Evolutionary conservation across 495 filamentous ascomycete genomes (phyloP).

Genomic region (Rhypophila decipiens): DNA sequence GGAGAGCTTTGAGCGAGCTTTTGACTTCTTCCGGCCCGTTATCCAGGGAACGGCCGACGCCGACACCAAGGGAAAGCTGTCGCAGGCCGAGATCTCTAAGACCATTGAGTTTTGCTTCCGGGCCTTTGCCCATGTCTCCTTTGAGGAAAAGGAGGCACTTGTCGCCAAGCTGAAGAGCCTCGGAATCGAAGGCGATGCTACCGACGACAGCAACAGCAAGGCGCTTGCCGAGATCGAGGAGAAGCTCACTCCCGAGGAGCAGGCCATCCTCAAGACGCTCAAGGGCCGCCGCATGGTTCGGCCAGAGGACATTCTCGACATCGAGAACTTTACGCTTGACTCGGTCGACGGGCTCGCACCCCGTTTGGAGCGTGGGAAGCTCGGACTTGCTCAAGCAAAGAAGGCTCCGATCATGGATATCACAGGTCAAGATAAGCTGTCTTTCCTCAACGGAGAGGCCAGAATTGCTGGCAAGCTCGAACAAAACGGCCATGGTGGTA

Average conservation of each 20-base stretch:
- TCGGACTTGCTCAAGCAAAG: conserved; percentile 1
- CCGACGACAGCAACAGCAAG: background rate
- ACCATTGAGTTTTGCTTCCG: conserved; percentile 34
- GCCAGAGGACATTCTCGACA: conserved; percentile 25
- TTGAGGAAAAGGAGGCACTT: conserved; percentile 15
- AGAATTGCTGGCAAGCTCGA: too few relatives aligned
- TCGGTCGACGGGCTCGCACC: conserved; percentile 28
- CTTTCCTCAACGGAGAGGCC: too few relatives aligned
- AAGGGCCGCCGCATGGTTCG: conserved; percentile 17
- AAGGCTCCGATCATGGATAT: background rate
- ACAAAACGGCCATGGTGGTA: too few relatives aligned
- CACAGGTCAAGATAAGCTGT: background rate
- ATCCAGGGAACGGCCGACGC: conserved; percentile 38
- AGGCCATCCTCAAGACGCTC: conserved; percentile 25
- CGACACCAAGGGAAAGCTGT: conserved; percentile 17
- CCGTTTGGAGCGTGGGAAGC: conserved; percentile 4
- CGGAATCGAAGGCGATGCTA: background rate
- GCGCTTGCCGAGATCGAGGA: conserved; percentile 9
- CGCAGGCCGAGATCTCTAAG: conserved; percentile 27
- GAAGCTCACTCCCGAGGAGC: conserved; percentile 26
- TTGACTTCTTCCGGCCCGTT: conserved; percentile 37
- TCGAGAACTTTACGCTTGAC: conserved; percentile 29
- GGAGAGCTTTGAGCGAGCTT: conserved; percentile 40
- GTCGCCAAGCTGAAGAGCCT: conserved; percentile 19
- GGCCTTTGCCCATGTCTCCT: conserved; percentile 20